Evolutionary conservation across 2,329 filamentous ascomycete species (phyloP).

Genomic region (Diatrype stigma): DNA sequence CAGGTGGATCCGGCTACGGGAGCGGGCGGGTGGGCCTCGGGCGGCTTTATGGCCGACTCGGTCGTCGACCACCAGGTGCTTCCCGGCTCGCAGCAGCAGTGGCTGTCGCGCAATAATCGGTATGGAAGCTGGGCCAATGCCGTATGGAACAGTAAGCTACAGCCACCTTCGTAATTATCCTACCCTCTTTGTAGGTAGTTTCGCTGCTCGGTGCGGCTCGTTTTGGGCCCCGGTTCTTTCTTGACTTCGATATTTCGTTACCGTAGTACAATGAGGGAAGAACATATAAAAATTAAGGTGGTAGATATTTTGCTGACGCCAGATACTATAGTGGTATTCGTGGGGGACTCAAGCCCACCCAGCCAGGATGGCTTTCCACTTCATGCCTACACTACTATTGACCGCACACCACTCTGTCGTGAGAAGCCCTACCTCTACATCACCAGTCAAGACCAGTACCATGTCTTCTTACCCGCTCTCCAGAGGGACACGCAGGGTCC

Average conservation of each 20-base stretch:
- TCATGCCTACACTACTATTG: constrained; percentile 26
- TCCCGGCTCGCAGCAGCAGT: constrained; percentile 31
- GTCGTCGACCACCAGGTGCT: constrained; percentile 26
- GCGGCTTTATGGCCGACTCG: constrained; percentile 30
- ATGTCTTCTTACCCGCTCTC: constrained; percentile 26
- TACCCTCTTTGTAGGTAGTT: no score
- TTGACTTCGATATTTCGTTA: no score
- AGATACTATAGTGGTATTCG: constrained; percentile 22
- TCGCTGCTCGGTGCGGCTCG: no score
- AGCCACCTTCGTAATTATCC: no score
- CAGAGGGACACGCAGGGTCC: constrained; percentile 23
- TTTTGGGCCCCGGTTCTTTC: no score
- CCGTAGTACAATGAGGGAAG: no score
- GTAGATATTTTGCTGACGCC: no score
- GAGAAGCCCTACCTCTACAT: constrained; percentile 29
- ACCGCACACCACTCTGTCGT: constrained; percentile 24
- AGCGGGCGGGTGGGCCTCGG: constrained; percentile 29
- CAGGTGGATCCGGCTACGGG: constrained; percentile 27
- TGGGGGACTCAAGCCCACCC: constrained; percentile 26
- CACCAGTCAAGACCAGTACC: constrained; percentile 18
- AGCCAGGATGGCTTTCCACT: constrained; percentile 22
- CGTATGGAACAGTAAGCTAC: constrained; percentile 27
- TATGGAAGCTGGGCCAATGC: constrained; percentile 30
- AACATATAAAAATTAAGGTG: no score
- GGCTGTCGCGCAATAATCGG: constrained; percentile 29